phyloP scores from a whole-genome alignment of 1,284 basidiomycete species.

The Malassezia brasiliensis region DNA sequence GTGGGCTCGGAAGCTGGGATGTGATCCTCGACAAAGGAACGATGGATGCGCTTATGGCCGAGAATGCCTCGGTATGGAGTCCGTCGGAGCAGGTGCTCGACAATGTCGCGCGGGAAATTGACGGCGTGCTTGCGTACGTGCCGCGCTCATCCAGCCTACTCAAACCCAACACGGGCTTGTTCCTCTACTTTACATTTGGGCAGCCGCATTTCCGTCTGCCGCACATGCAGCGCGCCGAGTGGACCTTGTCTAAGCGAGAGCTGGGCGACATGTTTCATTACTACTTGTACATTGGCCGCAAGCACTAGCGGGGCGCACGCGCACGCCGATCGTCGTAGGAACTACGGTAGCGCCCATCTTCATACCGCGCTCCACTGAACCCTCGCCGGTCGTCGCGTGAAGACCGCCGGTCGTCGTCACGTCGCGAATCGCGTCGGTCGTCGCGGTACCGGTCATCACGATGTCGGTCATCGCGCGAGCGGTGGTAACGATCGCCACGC shows the following conservation, averaged over 20 bases:
- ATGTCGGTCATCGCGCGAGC: too few species aligned
- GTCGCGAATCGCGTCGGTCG: not conserved
- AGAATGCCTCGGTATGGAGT: slow-evolving; percentile 33
- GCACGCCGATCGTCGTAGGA: too few species aligned
- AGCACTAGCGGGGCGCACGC: not conserved
- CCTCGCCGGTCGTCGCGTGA: not conserved
- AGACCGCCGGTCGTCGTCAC: not conserved
- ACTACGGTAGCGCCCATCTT: too few species aligned
- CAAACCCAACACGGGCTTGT: slow-evolving; percentile 22
- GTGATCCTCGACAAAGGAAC: slow-evolving; percentile 42
- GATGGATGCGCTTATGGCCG: slow-evolving; percentile 46
- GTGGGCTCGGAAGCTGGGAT: slow-evolving; percentile 28
- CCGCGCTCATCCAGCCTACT: slow-evolving; percentile 17
- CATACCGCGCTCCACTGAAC: too few species aligned
- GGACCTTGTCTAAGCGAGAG: slow-evolving; percentile 28
- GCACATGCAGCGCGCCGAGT: slow-evolving; percentile 25
- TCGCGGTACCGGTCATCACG: not conserved
- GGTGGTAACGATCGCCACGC: too few species aligned
- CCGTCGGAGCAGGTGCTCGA: slow-evolving; percentile 24
- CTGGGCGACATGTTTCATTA: slow-evolving; percentile 42
- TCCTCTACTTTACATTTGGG: slow-evolving; percentile 45
- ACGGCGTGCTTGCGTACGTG: slow-evolving; percentile 31
- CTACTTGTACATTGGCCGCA: slow-evolving; percentile 35
- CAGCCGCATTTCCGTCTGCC: slow-evolving; percentile 38
- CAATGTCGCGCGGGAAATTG: slow-evolving; percentile 26